Evolutionary conservation across 495 filamentous ascomycete genomes (phyloP).

Genomic region (Copromyces sp.): DNA sequence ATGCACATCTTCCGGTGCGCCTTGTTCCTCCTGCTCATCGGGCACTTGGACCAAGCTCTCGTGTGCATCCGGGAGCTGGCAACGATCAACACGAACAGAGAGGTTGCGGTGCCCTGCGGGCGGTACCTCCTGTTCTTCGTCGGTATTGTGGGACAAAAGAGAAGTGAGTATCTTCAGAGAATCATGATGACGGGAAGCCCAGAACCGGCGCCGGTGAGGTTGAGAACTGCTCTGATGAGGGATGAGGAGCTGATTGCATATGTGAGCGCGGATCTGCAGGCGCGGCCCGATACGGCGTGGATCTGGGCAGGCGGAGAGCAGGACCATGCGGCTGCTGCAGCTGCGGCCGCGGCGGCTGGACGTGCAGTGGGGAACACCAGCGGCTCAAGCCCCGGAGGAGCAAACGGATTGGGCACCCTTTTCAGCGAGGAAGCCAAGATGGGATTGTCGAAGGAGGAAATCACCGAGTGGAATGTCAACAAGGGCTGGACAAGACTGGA

Average conservation of each 20-base stretch:
- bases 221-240: constrained; percentile 45
- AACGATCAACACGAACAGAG: constrained; percentile 56
- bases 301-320: constrained; percentile 66
- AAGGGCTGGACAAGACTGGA: constrained; percentile 20
- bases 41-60: constrained; percentile 60
- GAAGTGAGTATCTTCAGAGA: constrained; percentile 30
- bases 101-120: constrained; percentile 69
- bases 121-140: constrained; percentile 81
- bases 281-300: constrained; percentile 69
- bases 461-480: constrained; percentile 12
- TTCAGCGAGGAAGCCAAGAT: constrained; percentile 18
- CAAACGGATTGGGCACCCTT: neutral
- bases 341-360: constrained; percentile 2
- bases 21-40: constrained; percentile 65
- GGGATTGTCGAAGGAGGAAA: constrained; percentile 16
- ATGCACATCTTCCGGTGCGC: constrained; percentile 87
- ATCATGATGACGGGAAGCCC: neutral
- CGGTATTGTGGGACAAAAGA: constrained; percentile 48
- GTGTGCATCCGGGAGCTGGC: constrained; percentile 62
- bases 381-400: neutral
- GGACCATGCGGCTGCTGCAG: constrained; percentile 21
- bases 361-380: neutral
- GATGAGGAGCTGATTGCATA: constrained; percentile 92
- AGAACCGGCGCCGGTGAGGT: constrained; percentile 10
- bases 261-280: constrained; percentile 82